Conservation (phyloP, 305 asterid species). For the Fraxinus dipetala region DNA sequence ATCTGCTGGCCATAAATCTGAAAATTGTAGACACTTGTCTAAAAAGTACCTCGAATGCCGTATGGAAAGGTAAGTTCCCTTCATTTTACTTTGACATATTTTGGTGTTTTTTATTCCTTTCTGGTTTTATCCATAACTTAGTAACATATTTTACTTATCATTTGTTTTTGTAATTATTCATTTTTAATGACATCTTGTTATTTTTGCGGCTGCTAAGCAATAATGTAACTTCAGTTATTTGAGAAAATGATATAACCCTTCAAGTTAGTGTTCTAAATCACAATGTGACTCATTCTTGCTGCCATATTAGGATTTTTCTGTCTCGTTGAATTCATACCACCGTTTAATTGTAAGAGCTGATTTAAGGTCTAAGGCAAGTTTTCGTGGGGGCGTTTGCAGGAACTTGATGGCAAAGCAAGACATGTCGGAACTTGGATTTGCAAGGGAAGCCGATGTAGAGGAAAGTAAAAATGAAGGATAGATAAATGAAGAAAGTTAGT, state of each 20-base stretch:
- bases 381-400: conserved; percentile 42
- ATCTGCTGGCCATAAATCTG: conserved; percentile 71
- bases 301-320: not conserved
- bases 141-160: not conserved
- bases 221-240: not conserved
- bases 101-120: not conserved
- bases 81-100: not conserved
- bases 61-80: conserved; percentile 72
- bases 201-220: not conserved
- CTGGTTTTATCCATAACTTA: not conserved
- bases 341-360: not conserved
- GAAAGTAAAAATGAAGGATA: conserved; percentile 32
- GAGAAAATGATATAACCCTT: not conserved
- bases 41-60: conserved; percentile 84
- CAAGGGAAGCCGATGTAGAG: conserved; percentile 22
- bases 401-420: conserved; percentile 97
- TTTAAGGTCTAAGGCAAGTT: not conserved
- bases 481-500: conserved; percentile 26
- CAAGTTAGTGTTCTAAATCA: not conserved
- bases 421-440: conserved; percentile 83
- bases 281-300: not conserved
- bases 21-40: conserved; percentile 69
- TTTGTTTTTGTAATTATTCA: not conserved
- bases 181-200: not conserved
- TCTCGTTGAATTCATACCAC: not conserved